Conservation (phyloP, 208 protist species). For the Endotrypanum monterogeii region DNA sequence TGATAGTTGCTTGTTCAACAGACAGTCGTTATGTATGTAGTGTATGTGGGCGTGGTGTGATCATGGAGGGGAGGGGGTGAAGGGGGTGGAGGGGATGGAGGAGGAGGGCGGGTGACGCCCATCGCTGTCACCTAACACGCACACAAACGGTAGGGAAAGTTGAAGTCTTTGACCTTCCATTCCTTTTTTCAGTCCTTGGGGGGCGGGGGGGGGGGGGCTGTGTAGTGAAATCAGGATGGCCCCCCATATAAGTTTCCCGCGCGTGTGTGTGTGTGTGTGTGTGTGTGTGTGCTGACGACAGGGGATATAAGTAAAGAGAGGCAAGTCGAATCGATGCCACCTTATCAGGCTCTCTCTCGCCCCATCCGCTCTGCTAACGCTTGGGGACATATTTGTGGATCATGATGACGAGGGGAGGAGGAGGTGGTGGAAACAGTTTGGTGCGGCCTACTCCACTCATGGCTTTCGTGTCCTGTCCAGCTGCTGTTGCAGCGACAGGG, state of each 20-base stretch:
- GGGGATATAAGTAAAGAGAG: not conserved
- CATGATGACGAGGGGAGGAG: no score
- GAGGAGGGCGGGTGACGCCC: not conserved
- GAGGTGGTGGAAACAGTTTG: not conserved
- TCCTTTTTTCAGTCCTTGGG: no score
- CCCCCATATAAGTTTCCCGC: not conserved
- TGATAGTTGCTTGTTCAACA: not conserved
- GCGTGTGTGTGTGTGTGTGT: slow-evolving; percentile 5
- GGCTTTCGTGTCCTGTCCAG: not conserved
- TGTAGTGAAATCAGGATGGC: not conserved
- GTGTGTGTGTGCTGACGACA: slow-evolving; percentile 7
- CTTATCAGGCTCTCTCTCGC: not conserved
- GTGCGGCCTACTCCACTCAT: not conserved
- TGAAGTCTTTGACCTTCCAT: no score
- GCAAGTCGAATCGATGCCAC: not conserved
- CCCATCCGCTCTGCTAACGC: not conserved
- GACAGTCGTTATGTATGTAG: not conserved
- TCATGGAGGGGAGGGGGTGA: no score
- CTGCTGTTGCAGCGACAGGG: slow-evolving; percentile 42
- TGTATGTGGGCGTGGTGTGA: no score
- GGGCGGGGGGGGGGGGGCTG: not conserved
- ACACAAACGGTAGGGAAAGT: no score
- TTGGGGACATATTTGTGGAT: no score
- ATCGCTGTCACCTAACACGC: no score
- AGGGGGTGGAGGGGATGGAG: not conserved